phyloP scores from a whole-genome alignment of 2,329 filamentous ascomycete genomes.

The Scedosporium boydii region DNA sequence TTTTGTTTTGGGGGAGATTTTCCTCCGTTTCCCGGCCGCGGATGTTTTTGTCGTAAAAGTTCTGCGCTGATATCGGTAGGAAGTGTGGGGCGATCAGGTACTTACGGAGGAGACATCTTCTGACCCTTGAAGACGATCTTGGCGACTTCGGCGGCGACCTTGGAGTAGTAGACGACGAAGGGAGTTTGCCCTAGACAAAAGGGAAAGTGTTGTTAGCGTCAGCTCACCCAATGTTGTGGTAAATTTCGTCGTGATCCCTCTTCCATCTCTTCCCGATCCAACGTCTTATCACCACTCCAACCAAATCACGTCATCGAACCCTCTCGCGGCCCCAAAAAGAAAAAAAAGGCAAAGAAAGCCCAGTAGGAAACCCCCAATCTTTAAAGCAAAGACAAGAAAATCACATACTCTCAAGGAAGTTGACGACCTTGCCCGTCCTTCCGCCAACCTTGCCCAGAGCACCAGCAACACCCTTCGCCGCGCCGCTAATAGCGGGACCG shows the following conservation, averaged over 20 bases:
- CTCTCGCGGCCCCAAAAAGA: background rate
- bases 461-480: constrained; percentile 55
- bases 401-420: constrained; percentile 75
- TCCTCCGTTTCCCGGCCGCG: background rate
- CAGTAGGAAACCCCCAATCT: background rate
- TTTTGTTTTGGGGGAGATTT: background rate
- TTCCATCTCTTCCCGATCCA: too few relatives aligned
- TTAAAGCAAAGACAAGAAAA: background rate
- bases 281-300: too few relatives aligned
- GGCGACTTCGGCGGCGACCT: constrained; percentile 76
- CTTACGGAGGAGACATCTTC: constrained; percentile 94
- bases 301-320: too few relatives aligned
- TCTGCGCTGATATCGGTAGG: background rate
- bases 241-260: background rate
- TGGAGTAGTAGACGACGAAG: constrained; percentile 82
- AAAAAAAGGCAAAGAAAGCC: too few relatives aligned
- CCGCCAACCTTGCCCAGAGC: constrained; percentile 72
- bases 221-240: background rate
- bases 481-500: constrained; percentile 65
- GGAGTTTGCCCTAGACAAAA: constrained; percentile 64
- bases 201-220: background rate
- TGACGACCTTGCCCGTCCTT: constrained; percentile 68
- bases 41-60: background rate
- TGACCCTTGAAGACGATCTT: constrained; percentile 82
- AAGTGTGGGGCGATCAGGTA: constrained; percentile 12